Base-by-base conservation (phyloP, 2,329 filamentous ascomycete genomes). In the Cordyceps cicadae region DNA sequence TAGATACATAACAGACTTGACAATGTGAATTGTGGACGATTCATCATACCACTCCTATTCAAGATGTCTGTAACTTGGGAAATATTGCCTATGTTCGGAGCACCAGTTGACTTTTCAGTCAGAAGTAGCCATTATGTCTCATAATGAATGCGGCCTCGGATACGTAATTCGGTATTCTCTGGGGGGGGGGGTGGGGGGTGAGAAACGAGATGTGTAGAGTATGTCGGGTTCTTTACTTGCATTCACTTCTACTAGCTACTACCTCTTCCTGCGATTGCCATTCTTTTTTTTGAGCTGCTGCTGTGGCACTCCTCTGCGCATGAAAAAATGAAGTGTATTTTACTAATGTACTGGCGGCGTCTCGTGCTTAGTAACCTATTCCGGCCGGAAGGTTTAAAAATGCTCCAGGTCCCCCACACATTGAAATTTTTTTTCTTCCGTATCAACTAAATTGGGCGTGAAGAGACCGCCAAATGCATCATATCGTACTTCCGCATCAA, bases 361-460 rank as follows among this genome's bases (percentile, higher is more conserved):
- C 43, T 24, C 14, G 19, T 49, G 46, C 34, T 43, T 32, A 58
- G 55, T 58, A 50, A 51, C 37, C 34, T 5, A 21, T 5, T 19
- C 26, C 8, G 14, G 43, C 7, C 12, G n/a, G n/a, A n/a, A n/a
- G n/a, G n/a, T 59, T 59, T 48, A 56, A 54, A 55, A 61, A 59
- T 34, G 48, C 58, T 39, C 34, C 57, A 39, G 46, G 46, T 37
- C 37, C 17, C 26, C 49, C n/a, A 55, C 41, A 5, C n/a, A 24
- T 21, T 24, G 21, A 66, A 59, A 64, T 69, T 68, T 62, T 72
- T 68, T 78, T 75, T 76, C 72, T 76, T 81, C 79, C 76, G 72
- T 75, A 84, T 81, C 85, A 90, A 90, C 87, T 90, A 90, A 84
- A 84, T 83, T 86, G 87, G 86, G 84, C 73, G 80, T 87, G 87